phyloP scores from a whole-genome alignment of 441 rosid species.

The Syzygium malaccense region DNA sequence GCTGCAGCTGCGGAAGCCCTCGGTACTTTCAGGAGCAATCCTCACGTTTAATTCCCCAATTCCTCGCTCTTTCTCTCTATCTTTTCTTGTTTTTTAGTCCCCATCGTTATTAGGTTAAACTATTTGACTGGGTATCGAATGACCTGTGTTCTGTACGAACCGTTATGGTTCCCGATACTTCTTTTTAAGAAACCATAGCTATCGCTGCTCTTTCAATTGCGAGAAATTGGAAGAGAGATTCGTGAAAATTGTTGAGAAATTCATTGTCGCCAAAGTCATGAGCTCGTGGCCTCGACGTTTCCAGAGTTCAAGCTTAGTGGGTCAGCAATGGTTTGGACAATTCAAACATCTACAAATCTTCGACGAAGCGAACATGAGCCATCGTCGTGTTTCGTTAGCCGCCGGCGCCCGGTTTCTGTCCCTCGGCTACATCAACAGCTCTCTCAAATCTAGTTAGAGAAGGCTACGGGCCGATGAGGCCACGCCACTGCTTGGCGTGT shows the following conservation, averaged over 20 bases:
- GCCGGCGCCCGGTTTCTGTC: no score
- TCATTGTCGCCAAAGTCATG: no score
- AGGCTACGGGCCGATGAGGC: background rate
- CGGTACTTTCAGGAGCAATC: constrained; percentile 79
- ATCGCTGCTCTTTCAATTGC: background rate
- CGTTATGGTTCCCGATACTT: background rate
- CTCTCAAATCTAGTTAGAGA: no score
- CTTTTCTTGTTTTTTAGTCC: background rate
- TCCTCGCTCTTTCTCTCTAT: background rate
- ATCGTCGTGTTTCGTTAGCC: no score
- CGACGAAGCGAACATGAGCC: background rate
- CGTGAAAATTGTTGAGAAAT: no score
- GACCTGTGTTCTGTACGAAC: background rate
- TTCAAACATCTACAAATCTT: background rate
- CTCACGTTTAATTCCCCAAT: constrained; percentile 16
- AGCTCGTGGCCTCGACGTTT: no score
- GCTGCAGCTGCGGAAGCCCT: constrained; percentile 78
- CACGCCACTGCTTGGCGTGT: background rate
- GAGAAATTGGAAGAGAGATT: background rate
- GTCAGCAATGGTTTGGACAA: background rate
- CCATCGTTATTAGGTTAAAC: background rate
- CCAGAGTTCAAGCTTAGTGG: no score
- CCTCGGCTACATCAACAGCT: no score
- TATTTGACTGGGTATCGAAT: background rate
- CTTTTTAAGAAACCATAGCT: background rate